Evolutionary conservation across 192 early-diverging fungal species (phyloP), one percentile per base, ranked within the genome.

Genomic region (Backusella liffmaniae): DNA sequence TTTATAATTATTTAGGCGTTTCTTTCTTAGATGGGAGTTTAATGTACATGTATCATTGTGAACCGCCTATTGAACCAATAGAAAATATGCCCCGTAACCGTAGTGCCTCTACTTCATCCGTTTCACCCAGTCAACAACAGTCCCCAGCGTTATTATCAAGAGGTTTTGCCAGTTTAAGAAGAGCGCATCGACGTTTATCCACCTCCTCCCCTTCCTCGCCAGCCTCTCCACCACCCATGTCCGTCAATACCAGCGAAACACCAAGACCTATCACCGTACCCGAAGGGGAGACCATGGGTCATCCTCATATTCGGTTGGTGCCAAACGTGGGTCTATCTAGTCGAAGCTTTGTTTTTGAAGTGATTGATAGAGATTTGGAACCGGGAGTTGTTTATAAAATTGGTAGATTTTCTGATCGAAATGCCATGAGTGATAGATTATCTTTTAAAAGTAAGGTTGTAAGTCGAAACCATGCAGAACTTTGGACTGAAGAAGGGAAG

Each of bases 361-460:
- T 86, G 12, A 86, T 91, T 76, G 87, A 88, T 77, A 83, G 89
- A 10, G 88, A 90, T 44, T 86, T 94, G 2, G 83, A 87, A 1
- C 88, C 90, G 59, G 85, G 84, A 72, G 84, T 87, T 44, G 51
- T 86, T 4, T 85, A 93, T 62, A 91, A 91, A 72, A 91, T 94
- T 68, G 92, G 92, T 5, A 82, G 92, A 51, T 92, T 92, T 73
- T 91, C 91, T 4, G 92, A 93, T 74, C 89, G 87, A 77, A 86
- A 88, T 18, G 41, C 73, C 15, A 41, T 83, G 74, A 85, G 88
- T 80, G 92, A 92, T 77, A 86, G 91, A 34, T 86, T 94, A 53
- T 91, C 91, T 44, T 94, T 94, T 86, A 91, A 92, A 81, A 91
- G 90, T 85, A 99, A 99, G 77, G 97, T 99, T 53, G 96, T 98